Evolutionary conservation across 441 rosid genomes (phyloP).

Genomic region (Cnidoscolus chayamansa): DNA sequence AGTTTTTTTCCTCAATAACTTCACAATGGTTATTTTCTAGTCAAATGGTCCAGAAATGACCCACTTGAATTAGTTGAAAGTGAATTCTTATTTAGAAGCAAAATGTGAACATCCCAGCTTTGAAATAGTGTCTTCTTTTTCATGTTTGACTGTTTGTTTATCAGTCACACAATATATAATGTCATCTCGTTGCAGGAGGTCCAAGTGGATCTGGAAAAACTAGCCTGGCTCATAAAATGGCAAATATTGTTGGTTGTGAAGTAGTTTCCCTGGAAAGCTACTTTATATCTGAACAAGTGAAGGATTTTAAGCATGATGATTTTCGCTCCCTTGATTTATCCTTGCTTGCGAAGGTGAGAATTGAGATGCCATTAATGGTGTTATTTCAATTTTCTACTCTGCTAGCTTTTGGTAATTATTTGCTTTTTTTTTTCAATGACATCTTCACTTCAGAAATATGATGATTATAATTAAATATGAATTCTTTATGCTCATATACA

Average conservation of each 20-base stretch:
- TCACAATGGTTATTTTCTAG: not conserved
- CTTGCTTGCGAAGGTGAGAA: slow-evolving; percentile 81
- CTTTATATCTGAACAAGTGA: slow-evolving; percentile 79
- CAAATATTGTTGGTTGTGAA: slow-evolving; percentile 98
- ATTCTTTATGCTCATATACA: not conserved
- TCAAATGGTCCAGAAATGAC: not conserved
- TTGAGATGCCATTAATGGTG: slow-evolving; percentile 2
- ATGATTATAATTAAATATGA: not conserved
- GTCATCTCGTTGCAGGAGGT: slow-evolving; percentile 66
- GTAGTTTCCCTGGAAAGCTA: slow-evolving; percentile 98
- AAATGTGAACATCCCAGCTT: not conserved
- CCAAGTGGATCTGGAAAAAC: slow-evolving; percentile 99
- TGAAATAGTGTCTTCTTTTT: too few relatives aligned
- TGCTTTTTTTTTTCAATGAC: not conserved
- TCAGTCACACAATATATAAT: not conserved
- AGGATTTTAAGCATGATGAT: slow-evolving; percentile 91
- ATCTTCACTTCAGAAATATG: slow-evolving; percentile 15
- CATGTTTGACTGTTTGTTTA: not conserved
- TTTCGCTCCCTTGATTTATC: slow-evolving; percentile 81
- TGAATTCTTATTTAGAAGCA: not conserved
- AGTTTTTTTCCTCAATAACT: not conserved
- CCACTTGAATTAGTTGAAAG: not conserved
- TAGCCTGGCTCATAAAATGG: slow-evolving; percentile 99
- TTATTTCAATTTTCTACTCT: not conserved
- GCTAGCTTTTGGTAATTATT: not conserved